Conservation (phyloP, 2,329 filamentous ascomycete species). For the Talaromyces albobiverticillius region DNA sequence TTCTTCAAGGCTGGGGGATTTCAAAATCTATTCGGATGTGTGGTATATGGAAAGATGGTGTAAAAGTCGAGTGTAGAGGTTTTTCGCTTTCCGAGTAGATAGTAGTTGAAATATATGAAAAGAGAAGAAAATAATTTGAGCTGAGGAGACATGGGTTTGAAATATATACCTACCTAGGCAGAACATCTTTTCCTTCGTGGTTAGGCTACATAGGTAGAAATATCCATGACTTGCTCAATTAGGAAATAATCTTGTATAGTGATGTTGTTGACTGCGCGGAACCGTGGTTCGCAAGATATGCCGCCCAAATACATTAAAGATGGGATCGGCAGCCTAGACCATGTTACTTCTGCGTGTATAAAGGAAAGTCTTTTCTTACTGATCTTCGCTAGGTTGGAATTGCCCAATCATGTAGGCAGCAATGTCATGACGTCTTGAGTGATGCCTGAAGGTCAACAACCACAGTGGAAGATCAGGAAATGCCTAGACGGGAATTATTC, state of each 20-base stretch:
- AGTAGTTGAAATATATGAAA: background rate
- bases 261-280: background rate
- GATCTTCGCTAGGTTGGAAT: too few relatives aligned
- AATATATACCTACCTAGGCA: background rate
- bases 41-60: background rate
- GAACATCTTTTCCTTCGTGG: background rate
- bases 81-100: background rate
- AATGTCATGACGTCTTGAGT: too few relatives aligned
- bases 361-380: too few relatives aligned
- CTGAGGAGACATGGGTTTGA: background rate
- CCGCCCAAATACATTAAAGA: background rate
- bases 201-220: background rate
- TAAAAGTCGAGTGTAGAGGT: background rate
- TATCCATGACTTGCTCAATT: background rate
- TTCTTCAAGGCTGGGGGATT: background rate
- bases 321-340: background rate
- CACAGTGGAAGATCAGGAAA: too few relatives aligned
- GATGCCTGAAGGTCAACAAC: too few relatives aligned
- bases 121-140: background rate
- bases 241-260: background rate
- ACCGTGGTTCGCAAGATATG: background rate
- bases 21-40: too few relatives aligned
- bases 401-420: too few relatives aligned
- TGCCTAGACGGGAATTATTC: too few relatives aligned
- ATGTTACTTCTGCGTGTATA: too few relatives aligned